Evolutionary conservation across 805 yeast species (phyloP), one percentile per base, ranked within the genome.

Genomic region (Candida patagonica): DNA sequence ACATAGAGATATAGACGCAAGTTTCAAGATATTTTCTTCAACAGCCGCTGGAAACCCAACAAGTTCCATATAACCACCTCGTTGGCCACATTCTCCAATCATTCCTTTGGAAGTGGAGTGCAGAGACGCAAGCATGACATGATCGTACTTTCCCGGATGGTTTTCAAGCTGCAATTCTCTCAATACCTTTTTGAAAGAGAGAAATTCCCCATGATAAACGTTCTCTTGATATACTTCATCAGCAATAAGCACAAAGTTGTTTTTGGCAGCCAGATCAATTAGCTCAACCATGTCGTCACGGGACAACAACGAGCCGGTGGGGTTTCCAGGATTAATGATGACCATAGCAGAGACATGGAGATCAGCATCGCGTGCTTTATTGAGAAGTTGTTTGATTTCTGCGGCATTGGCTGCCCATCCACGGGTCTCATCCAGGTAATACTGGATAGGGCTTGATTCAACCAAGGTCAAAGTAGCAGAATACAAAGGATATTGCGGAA

Each of bases 51-150:
- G 66, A 62, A 92, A 83, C 1, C 96, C 96, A 8, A 80, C 73
- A 6, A 88, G 65, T 63, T 92, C 99, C 92, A 92, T 83, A 68
- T 88, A 92, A 5, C 99, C 99, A 53, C 97, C 99, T 65, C 99
- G 78, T 67, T 92, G 98, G 45, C 99, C 99, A 71, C 99, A 92
- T 65, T 92, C 99, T 47, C 98, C 99, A 47, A 86, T 74, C 51
- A 87, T 86, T 60, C 99, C 99, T 63, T 92, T 92, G 9, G 97
- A 89, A 31, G 95, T 86, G n/a, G 97, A 87, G 62, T 92, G 97
- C 51, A 92, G 67, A 1, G 97, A 88, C 2, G 94, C 96, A 43
- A 92, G 70, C 59, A 86, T 95, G 29, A 92, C 89, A 45, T 76
- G 67, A 36, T 72, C 71, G 60, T 76, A 89, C 24, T 60, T 51